phyloP scores from a whole-genome alignment of 441 rosid species.

The Hura crepitans region DNA sequence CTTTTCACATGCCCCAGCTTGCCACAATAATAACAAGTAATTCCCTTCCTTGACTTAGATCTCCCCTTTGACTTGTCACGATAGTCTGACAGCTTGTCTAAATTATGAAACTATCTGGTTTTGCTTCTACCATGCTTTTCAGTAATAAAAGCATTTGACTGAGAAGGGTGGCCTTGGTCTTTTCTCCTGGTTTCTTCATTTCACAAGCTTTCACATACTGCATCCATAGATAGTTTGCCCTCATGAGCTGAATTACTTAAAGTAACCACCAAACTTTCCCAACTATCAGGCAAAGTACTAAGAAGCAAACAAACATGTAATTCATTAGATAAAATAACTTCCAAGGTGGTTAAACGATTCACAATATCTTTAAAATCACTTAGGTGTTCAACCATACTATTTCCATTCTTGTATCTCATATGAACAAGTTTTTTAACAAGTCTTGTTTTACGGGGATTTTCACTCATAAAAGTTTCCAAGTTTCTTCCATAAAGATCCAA shows the following conservation, averaged over 20 bases:
- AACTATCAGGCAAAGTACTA: neutral
- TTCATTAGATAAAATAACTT: no score
- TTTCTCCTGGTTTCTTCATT: neutral
- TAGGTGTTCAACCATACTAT: neutral
- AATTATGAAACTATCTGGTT: neutral
- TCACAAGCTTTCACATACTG: neutral
- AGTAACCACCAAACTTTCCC: neutral
- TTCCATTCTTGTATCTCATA: neutral
- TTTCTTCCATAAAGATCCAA: neutral
- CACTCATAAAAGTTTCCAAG: neutral
- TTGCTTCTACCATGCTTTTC: neutral
- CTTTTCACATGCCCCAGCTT: neutral
- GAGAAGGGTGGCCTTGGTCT: no score
- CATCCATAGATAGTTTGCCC: neutral
- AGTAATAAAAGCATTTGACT: neutral
- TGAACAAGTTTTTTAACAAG: neutral
- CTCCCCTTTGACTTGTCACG: neutral
- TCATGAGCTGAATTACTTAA: neutral
- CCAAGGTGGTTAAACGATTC: no score
- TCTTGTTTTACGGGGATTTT: no score
- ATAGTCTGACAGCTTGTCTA: neutral
- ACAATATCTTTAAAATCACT: no score
- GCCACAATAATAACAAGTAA: neutral
- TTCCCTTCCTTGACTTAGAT: neutral
- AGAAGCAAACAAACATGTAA: neutral